phyloP scores from a whole-genome alignment of 2,329 filamentous ascomycete genomes.

The Neoscytalidium dimidiatum region DNA sequence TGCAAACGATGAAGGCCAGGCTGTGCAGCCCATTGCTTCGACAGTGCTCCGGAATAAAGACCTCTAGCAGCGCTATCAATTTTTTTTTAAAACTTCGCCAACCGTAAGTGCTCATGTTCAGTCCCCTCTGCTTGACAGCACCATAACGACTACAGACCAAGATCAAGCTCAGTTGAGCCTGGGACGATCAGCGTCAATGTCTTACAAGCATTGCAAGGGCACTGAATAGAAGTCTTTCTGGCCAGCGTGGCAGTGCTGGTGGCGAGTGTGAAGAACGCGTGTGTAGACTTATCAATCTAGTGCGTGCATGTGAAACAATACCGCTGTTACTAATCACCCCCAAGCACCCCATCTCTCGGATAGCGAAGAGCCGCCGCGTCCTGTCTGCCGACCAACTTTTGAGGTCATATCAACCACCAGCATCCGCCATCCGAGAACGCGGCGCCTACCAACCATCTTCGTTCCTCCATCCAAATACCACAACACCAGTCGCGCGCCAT shows the following conservation, averaged over 20 bases:
- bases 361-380: constrained; percentile 13
- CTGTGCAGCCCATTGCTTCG: too few species aligned
- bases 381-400: constrained; percentile 2
- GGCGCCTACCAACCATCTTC: not conserved
- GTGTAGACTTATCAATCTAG: not conserved
- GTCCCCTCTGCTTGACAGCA: too few species aligned
- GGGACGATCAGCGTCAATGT: too few species aligned
- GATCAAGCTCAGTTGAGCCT: too few species aligned
- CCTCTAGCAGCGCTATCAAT: too few species aligned
- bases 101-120: too few species aligned
- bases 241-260: not conserved
- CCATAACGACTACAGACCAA: too few species aligned
- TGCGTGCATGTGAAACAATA: not conserved
- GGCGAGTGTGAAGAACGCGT: not conserved
- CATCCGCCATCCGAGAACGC: constrained; percentile 14
- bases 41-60: too few species aligned
- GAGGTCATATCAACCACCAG: constrained; percentile 7
- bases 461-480: not conserved
- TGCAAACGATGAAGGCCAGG: too few species aligned
- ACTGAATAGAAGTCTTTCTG: not conserved
- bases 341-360: not conserved
- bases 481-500: constrained; percentile 46
- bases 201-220: not conserved
- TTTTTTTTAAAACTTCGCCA: too few species aligned
- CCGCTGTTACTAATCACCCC: not conserved